Evolutionary conservation across 2,329 filamentous ascomycete genomes (phyloP).

Genomic region (Claviceps sorghi): DNA sequence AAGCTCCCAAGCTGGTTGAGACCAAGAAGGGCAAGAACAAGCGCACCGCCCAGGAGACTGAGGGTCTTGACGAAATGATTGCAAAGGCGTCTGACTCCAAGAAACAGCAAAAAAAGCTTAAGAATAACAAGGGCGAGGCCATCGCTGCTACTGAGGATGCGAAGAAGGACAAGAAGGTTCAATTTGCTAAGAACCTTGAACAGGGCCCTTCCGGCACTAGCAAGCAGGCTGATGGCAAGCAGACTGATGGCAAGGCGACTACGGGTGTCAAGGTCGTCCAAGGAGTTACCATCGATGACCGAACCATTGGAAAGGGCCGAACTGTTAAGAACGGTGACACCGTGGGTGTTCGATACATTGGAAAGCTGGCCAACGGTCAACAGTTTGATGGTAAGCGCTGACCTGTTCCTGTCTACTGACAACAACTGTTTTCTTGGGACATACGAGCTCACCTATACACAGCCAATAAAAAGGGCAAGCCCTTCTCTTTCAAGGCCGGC

Average conservation of each 20-base stretch:
- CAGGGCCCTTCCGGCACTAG: constrained; percentile 75
- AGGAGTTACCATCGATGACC: constrained; percentile 88
- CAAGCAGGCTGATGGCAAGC: constrained; percentile 24
- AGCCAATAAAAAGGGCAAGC: constrained; percentile 99
- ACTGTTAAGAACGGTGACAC: constrained; percentile 80
- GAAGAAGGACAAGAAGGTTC: constrained; percentile 76
- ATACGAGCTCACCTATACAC: not conserved
- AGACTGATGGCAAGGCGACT: constrained; percentile 32
- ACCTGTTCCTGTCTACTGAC: not conserved
- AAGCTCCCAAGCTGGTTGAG: constrained; percentile 46
- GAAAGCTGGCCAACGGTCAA: constrained; percentile 88
- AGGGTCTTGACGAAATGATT: constrained; percentile 72
- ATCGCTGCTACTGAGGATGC: constrained; percentile 45
- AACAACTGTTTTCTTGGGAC: not conserved
- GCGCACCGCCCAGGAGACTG: constrained; percentile 64
- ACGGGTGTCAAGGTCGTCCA: constrained; percentile 65
- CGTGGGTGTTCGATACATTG: constrained; percentile 93
- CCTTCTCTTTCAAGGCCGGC: constrained; percentile 91
- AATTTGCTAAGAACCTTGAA: constrained; percentile 98
- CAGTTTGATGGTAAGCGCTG: constrained; percentile 70
- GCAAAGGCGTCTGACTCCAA: constrained; percentile 63
- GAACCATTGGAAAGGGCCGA: constrained; percentile 75
- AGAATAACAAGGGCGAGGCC: constrained; percentile 95
- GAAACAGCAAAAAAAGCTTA: constrained; percentile 95
- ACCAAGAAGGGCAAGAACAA: constrained; percentile 77